These are phyloP conservation scores for Metschnikowia drakensbergensis DNA, from an alignment of 805 yeast genomes.

Conservation along the genomic window DNA sequence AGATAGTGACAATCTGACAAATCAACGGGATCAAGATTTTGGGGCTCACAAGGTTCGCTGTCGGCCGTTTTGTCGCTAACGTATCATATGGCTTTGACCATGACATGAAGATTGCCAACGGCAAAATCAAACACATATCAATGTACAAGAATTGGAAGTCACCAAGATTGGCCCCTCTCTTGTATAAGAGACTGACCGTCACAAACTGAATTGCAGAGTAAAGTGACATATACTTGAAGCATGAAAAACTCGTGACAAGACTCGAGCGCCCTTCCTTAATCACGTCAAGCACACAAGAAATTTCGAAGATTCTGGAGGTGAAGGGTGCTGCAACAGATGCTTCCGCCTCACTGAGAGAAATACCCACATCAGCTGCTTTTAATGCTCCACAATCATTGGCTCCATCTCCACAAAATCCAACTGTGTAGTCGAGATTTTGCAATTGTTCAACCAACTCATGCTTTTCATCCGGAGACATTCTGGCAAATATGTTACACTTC, in stretches of 20 bases:
- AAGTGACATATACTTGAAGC: conserved; percentile 96
- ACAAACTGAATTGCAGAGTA: conserved; percentile 95
- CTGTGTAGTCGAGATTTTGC: conserved; percentile 82
- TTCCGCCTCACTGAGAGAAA: conserved; percentile 94
- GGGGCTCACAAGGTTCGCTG: conserved; percentile 88
- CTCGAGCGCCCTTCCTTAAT: conserved; percentile 94
- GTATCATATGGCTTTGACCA: conserved; percentile 80
- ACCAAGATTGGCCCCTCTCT: conserved; percentile 87
- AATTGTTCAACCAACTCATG: conserved; percentile 90
- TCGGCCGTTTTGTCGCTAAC: conserved; percentile 74
- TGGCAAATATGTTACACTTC: conserved; percentile 76
- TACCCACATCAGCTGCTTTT: conserved; percentile 96
- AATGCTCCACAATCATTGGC: conserved; percentile 99
- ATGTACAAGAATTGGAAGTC: conserved; percentile 96
- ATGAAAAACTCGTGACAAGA: conserved; percentile 89
- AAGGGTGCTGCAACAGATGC: conserved; percentile 99
- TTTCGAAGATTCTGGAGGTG: conserved; percentile 85
- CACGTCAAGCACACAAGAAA: conserved; percentile 87
- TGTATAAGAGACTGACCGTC: conserved; percentile 79
- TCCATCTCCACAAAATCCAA: conserved; percentile 98
- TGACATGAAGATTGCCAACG: conserved; percentile 95
- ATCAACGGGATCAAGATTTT: conserved; percentile 79
- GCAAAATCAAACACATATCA: conserved; percentile 84
- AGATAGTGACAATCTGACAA: conserved; percentile 65
- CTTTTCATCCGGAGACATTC: conserved; percentile 99